A percentile compares a stretch with the other conserved stretches of the same genome.
Evolutionary conservation across 176 grass and related monocot species (phyloP).

Genomic region (Carex pumila): DNA sequence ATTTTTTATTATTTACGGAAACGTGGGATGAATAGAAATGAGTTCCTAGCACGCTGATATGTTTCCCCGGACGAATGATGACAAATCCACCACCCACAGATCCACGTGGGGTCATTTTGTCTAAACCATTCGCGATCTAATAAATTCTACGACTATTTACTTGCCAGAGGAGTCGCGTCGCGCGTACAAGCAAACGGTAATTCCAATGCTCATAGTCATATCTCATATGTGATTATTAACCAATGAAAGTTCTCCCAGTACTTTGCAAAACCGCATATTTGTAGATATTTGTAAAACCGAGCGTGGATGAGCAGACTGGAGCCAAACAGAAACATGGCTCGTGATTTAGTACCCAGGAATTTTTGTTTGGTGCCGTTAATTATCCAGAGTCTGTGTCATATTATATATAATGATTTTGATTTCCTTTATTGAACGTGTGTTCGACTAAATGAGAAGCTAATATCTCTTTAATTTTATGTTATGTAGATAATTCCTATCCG

Average conservation of each 20-base stretch:
- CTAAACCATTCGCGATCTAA: neutral
- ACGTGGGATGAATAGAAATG: neutral
- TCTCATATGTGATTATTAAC: neutral
- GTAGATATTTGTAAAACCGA: neutral
- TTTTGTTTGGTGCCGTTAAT: neutral
- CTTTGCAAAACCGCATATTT: no score
- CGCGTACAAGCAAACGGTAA: no score
- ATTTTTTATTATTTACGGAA: neutral
- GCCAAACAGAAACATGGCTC: neutral
- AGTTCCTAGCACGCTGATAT: neutral
- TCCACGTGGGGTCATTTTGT: neutral
- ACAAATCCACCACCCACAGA: neutral
- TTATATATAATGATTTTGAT: no score
- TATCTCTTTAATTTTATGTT: neutral
- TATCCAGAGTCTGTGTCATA: neutral
- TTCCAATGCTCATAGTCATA: neutral
- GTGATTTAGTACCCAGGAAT: neutral
- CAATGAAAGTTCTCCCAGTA: neutral
- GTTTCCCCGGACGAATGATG: slow-evolving; percentile 3
- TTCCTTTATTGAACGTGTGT: neutral
- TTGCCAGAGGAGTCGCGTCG: neutral
- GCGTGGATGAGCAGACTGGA: neutral
- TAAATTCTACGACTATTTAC: neutral
- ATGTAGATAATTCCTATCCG: neutral
- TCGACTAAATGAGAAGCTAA: neutral